Conservation (phyloP, 805 yeast genomes). For the Millerago galiae region DNA sequence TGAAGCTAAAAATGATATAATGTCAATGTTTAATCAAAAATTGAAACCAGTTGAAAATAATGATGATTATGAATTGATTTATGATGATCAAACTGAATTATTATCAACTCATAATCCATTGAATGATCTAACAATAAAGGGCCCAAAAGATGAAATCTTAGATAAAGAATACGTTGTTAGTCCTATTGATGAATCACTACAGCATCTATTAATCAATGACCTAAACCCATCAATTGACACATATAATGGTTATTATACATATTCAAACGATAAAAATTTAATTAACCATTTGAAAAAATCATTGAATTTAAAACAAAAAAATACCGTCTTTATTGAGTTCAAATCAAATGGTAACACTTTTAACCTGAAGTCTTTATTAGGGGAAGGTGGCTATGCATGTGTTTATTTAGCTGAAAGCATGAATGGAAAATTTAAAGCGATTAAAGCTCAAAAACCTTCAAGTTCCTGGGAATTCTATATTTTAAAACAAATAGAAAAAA, state of each 20-base stretch:
- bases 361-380: slow-evolving; percentile 51
- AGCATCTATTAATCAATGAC: slow-evolving; percentile 31
- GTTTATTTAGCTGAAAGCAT: slow-evolving; percentile 67
- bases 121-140: slow-evolving; percentile 28
- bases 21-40: slow-evolving; percentile 66
- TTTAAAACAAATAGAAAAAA: slow-evolving; percentile 45
- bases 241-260: slow-evolving; percentile 27
- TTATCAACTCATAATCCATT: too few species aligned
- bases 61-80: slow-evolving; percentile 17
- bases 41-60: slow-evolving; percentile 27
- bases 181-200: slow-evolving; percentile 41
- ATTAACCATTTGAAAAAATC: slow-evolving; percentile 28
- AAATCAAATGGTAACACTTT: slow-evolving; percentile 36
- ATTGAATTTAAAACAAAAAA: slow-evolving; percentile 26
- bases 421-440: slow-evolving; percentile 50
- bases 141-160: background rate
- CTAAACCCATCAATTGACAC: slow-evolving; percentile 31
- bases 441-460: slow-evolving; percentile 67
- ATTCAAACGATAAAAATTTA: slow-evolving; percentile 29
- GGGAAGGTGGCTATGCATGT: slow-evolving; percentile 76
- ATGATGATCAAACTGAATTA: slow-evolving; percentile 31
- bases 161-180: slow-evolving; percentile 21
- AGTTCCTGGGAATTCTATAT: slow-evolving; percentile 80
- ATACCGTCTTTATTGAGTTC: slow-evolving; percentile 37
- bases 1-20: slow-evolving; percentile 68